A percentile compares a stretch with the other conserved stretches of the same genome.
Conservation (phyloP, 441 rosid genomes). For the Arabidopsis lyrata region DNA sequence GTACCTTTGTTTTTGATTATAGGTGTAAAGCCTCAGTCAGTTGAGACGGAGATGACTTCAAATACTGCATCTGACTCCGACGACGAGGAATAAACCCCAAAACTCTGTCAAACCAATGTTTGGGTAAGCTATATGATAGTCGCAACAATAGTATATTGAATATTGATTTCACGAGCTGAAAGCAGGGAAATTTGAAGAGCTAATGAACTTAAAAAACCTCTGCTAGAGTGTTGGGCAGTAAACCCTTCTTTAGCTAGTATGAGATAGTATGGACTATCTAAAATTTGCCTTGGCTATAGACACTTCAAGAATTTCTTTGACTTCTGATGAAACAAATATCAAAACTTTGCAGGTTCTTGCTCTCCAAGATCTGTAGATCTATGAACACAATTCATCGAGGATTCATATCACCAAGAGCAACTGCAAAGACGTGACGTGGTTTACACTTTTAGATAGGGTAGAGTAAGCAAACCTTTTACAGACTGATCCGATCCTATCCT, state of each 20-base stretch:
- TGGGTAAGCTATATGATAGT: constrained; percentile 34
- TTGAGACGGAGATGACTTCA: constrained; percentile 49
- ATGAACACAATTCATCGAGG: constrained; percentile 26
- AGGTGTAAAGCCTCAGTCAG: constrained; percentile 56
- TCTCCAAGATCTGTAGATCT: constrained; percentile 35
- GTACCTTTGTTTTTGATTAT: constrained; percentile 3
- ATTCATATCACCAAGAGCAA: constrained; percentile 23
- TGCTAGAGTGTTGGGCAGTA: too few relatives aligned
- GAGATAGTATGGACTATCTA: too few relatives aligned
- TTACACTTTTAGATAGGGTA: constrained; percentile 30
- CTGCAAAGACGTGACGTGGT: constrained; percentile 36
- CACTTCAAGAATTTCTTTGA: too few relatives aligned
- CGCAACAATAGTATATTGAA: too few relatives aligned
- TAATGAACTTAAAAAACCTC: too few relatives aligned
- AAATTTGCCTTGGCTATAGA: too few relatives aligned
- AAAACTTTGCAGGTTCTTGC: constrained; percentile 36
- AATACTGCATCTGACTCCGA: constrained; percentile 53
- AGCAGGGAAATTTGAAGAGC: too few relatives aligned
- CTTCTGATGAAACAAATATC: constrained; percentile 11
- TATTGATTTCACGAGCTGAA: too few relatives aligned
- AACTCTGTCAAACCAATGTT: constrained; percentile 42
- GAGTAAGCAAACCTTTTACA: constrained; percentile 39
- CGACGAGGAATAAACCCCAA: constrained; percentile 59
- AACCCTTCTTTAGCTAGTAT: too few relatives aligned
- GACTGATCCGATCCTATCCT: constrained; percentile 35